Evolutionary conservation across 345 rosid genomes (phyloP), one percentile per base, ranked within the genome.

Genomic region (Euphorbia lathyris): DNA sequence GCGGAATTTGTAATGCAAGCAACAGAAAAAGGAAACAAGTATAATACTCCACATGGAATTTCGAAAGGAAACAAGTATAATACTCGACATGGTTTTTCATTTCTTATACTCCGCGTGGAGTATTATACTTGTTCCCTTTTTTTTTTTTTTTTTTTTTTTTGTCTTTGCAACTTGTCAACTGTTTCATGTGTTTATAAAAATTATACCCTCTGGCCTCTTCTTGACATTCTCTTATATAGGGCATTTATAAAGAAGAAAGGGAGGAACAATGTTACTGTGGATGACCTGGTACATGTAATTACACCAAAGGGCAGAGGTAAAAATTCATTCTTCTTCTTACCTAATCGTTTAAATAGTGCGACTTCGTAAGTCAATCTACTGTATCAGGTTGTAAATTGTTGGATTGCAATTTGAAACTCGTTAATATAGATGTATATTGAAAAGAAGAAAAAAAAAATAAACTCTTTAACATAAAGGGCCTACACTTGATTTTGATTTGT

Each of bases 251-350:
- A 81, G 88, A 85, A 92, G 84, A 88, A 88, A 76, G 96, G 93
- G 17, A 84, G 88, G 76, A 87, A 82, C 74, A 86, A 86, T 68
- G 90, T 90, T 14, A 87, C 89, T 11, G 85, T 90, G 23, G 98
- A 93, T 79, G 97, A 90, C 67, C 91, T 93, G 34, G 82, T 90
- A 25, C 84, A 86, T 70, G 86, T 82, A 25, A 87, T 93, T 53
- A 87, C 96, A 23, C 93, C 96, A 1, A 86, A 85, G 81, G 97
- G 96, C 77, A 88, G 98, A 89, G 96, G 98, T 89, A 7, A 62
- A 16, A 9, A 23, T 69, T 43, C 13, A 13, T 58, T 27, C 17
- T 58, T 38, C 17, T 50, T 29, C 13, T 20, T 66, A 19, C 38
- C 43, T 14, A 10, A 29, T 30, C 42, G 16, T 68, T 58, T 19